Evolutionary conservation across 2,329 filamentous ascomycete species (phyloP), one percentile per base, ranked within the genome.

Genomic region (Fusarium acutatum): DNA sequence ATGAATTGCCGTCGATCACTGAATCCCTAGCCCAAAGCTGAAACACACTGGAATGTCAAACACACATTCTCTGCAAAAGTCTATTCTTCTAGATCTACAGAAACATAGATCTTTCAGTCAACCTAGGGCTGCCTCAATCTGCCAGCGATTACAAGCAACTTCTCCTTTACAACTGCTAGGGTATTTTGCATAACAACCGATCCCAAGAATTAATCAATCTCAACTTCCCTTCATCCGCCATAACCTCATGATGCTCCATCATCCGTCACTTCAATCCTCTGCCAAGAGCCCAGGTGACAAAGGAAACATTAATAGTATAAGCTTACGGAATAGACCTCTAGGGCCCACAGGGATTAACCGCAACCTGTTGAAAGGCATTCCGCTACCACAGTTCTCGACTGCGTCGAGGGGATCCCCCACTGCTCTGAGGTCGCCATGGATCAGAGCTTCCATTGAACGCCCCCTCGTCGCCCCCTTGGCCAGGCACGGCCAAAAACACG

Each of bases 401-500:
- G 20, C 60, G 72, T 56, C 74, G 64, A 50, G 70, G 71, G 12
- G 81, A 79, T 3, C 85, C 83, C 8, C 82, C 79, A 54, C 85
- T 87, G 75, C 85, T 87, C 60, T 73, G 76, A 30, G 80, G 80
- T n/a, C 80, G 73, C 72, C 74, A 77, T 26, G 71, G 60, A 30
- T 80, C 79, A 15, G 79, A 74, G 24, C 47, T 59, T 41, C 69
- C 59, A n/a, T 59, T 61, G 13, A 65, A 66, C 52, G 44, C 71
- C 49, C 56, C 56, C 12, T 52, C 59, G 32, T 63, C 65, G 37
- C 54, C 40, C 13, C 60, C 69, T 32, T 72, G 69, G 17, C 81
- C 82, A 8, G 88, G 87, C 34, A 90, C 80, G 12, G 88, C 85
- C 64, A 90, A 77, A 74, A 90, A 90, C 18, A 85, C 85, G 11